A percentile compares a stretch with the other conserved stretches of the same genome.
Evolutionary conservation across 75 land plant species (phyloP).

Genomic region (Picea glauca): DNA sequence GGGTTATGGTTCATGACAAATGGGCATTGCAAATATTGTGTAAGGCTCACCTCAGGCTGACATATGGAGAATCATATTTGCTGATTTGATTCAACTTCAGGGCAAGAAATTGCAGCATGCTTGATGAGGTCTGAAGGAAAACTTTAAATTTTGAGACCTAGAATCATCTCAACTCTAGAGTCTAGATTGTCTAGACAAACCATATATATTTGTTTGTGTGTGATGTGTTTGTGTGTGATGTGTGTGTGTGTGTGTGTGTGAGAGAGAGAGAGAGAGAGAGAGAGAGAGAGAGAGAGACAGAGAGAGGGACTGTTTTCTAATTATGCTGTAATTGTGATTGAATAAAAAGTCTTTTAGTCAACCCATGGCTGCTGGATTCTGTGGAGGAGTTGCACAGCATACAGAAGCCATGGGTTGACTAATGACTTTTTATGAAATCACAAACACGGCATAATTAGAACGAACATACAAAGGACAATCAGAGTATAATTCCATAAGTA

Average conservation of each 20-base stretch:
- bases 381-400: not conserved
- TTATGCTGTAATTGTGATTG: too few species aligned
- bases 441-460: not conserved
- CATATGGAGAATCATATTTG: not conserved
- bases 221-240: not conserved
- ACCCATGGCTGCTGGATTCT: not conserved
- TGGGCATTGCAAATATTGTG: not conserved
- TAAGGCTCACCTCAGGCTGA: not conserved
- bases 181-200: not conserved
- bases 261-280: not conserved
- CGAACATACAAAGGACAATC: not conserved
- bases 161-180: too few species aligned
- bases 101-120: not conserved
- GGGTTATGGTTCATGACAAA: not conserved
- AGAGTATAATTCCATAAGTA: not conserved
- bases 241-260: too few species aligned
- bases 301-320: not conserved
- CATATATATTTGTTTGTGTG: not conserved
- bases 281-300: too few species aligned
- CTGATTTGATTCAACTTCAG: not conserved
- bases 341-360: not conserved
- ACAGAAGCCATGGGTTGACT: not conserved
- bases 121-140: not conserved
- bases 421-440: not conserved
- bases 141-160: not conserved